Base-by-base conservation (phyloP, 352 stramenopile species). In the Pythium dissotocum region DNA sequence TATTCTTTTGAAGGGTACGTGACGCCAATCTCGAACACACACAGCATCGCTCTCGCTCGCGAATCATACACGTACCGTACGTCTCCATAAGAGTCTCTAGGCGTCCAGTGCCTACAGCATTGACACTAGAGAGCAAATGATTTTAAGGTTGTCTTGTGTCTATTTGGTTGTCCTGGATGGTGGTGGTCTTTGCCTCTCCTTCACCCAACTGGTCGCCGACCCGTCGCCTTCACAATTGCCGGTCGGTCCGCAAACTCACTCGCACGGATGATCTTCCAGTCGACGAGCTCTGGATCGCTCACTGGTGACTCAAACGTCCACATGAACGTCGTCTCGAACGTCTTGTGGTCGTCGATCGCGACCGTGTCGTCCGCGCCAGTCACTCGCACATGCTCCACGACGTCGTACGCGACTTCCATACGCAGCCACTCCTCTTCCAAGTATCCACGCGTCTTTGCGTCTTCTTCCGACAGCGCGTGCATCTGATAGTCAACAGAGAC, bases 221-320 rank as follows among this genome's bases (percentile, higher is more conserved):
- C 32, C 35, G 62, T 69, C 3, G 49, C 32, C 52, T 71, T 67
- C 18, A 65, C 36, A 2, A 77, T 44, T n/a, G 69, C 69, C 0
- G 55, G 21, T 8, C 38, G 69, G 33, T 72, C 51, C 1, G n/a
- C 52, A 51, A 87, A 85, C 10, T 77, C 67, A 30, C 71, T 79
- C 3, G 71, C 77, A 0, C 65, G 56, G 4, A 77, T 63, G 55
- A 90, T 85, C 5, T 21, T 61, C 77, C 82, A 90, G 28, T 88
- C 69, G 6, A 85, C 16, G 8, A 70, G 28, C 1, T 75, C 71
- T 0, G 74, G 49, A 0, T 72, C 65, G 9, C 71, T 87, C 49
- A 90, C 79, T 44, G 82, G 75, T 4, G 79, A 74, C 65, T 85
- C 79, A 44, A 89, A 89, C 9, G 77, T 84, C 81, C 81, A 89